Evolutionary conservation across 768 basidiomycete genomes (phyloP).

Genomic region (Tylopilus subfusipes): DNA sequence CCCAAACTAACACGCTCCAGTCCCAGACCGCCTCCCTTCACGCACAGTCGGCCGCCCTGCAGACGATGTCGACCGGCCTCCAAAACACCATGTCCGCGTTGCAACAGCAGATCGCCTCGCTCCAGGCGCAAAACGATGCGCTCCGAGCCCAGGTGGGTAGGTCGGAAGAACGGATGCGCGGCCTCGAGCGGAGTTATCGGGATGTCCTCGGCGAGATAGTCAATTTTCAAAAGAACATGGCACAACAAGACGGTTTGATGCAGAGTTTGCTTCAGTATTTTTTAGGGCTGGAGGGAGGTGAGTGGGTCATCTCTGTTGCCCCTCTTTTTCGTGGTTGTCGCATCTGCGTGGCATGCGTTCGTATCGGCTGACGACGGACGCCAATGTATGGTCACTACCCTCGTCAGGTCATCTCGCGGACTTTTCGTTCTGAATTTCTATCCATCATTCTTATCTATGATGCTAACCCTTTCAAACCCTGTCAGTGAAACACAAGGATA

Average conservation of each 20-base stretch:
- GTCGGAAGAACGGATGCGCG: constrained; percentile 52
- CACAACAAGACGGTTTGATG: constrained; percentile 82
- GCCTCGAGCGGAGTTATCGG: constrained; percentile 62
- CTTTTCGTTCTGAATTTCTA: not conserved
- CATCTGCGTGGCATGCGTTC: not conserved
- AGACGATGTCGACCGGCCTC: constrained; percentile 28
- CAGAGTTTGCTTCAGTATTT: constrained; percentile 80
- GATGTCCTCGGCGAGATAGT: constrained; percentile 70
- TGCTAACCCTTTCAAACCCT: constrained; percentile 6
- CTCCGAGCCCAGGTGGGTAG: constrained; percentile 30
- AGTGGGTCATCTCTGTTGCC: constrained; percentile 22
- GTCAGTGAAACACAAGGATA: constrained; percentile 26
- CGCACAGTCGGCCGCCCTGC: constrained; percentile 31
- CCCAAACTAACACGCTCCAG: constrained; percentile 27
- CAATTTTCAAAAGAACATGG: constrained; percentile 68
- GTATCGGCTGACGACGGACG: not conserved
- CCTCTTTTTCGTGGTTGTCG: not conserved
- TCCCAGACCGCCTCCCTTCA: constrained; percentile 35
- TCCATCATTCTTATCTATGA: not conserved
- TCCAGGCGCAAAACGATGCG: constrained; percentile 29
- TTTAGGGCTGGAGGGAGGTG: constrained; percentile 63
- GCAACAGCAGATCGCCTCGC: constrained; percentile 28
- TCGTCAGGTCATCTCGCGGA: not conserved
- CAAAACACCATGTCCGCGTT: constrained; percentile 25
- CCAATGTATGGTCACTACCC: not conserved